phyloP scores from a whole-genome alignment of 2,329 filamentous ascomycete species.

The Aspergillus tamarii region DNA sequence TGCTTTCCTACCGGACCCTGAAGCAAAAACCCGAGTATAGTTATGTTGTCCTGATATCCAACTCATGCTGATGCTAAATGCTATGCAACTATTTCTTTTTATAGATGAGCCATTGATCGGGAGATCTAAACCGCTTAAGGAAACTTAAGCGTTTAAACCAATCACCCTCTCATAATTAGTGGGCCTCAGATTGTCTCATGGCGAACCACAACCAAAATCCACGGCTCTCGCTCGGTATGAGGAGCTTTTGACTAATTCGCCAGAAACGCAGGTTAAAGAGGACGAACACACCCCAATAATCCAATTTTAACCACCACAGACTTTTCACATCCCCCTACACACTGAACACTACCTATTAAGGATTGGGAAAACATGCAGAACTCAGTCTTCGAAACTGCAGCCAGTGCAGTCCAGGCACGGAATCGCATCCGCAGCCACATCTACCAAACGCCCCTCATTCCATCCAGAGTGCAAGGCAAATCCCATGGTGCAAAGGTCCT shows the following conservation, averaged over 20 bases:
- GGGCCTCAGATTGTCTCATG: too few relatives aligned
- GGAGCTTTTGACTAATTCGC: neutral
- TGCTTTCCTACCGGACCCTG: too few relatives aligned
- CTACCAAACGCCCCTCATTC: conserved; percentile 7
- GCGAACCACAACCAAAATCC: too few relatives aligned
- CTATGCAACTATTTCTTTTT: neutral
- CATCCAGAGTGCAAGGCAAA: neutral
- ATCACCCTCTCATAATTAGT: neutral
- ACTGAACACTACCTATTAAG: neutral
- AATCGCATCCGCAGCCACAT: conserved; percentile 9
- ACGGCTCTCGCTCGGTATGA: neutral
- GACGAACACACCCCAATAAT: neutral
- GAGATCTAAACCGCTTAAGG: neutral
- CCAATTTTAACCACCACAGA: neutral
- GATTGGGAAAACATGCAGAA: neutral
- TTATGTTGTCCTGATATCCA: too few relatives aligned
- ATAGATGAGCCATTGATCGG: neutral
- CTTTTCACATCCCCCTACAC: neutral
- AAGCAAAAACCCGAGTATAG: too few relatives aligned
- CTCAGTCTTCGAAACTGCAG: neutral
- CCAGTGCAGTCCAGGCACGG: conserved; percentile 2
- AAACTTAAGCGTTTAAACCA: neutral
- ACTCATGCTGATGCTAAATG: too few relatives aligned
- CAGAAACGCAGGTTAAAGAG: neutral
- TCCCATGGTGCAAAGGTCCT: neutral